These are phyloP conservation scores for Saturnispora quitensis DNA, from an alignment of 805 yeast species.

Conservation along the genomic window DNA sequence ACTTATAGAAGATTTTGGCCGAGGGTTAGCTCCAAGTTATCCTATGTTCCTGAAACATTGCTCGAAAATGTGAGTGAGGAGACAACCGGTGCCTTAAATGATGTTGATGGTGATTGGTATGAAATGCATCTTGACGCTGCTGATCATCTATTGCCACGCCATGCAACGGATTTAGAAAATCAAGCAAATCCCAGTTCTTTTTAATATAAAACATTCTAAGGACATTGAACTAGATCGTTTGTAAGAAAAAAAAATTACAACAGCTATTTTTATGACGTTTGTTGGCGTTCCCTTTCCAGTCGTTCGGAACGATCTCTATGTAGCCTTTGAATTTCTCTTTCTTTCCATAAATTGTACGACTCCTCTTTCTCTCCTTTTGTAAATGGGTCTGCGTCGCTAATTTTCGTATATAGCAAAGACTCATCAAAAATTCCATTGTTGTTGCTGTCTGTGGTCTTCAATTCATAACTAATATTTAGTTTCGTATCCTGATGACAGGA, in stretches of 20 bases:
- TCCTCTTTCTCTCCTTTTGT: constrained; percentile 26
- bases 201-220: neutral
- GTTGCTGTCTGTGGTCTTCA: neutral
- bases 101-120: constrained; percentile 9
- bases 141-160: constrained; percentile 7
- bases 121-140: neutral
- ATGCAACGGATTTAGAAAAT: constrained; percentile 1
- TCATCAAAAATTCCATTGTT: constrained; percentile 1
- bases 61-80: neutral
- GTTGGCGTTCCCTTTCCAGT: constrained; percentile 20
- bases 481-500: neutral
- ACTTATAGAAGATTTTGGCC: constrained; percentile 50
- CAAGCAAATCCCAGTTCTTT: constrained; percentile 4
- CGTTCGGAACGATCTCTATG: constrained; percentile 22
- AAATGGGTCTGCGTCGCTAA: constrained; percentile 48
- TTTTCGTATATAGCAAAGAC: constrained; percentile 15
- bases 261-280: constrained; percentile 12
- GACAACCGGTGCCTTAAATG: neutral
- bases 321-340: constrained; percentile 27
- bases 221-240: neutral
- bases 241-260: neutral
- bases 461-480: neutral
- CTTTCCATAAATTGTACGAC: constrained; percentile 31
- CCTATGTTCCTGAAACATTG: constrained; percentile 32
- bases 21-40: constrained; percentile 20